These are phyloP conservation scores for Trichosanthes cucumerina DNA, from an alignment of 306 rosid genomes.

Conservation along the genomic window DNA sequence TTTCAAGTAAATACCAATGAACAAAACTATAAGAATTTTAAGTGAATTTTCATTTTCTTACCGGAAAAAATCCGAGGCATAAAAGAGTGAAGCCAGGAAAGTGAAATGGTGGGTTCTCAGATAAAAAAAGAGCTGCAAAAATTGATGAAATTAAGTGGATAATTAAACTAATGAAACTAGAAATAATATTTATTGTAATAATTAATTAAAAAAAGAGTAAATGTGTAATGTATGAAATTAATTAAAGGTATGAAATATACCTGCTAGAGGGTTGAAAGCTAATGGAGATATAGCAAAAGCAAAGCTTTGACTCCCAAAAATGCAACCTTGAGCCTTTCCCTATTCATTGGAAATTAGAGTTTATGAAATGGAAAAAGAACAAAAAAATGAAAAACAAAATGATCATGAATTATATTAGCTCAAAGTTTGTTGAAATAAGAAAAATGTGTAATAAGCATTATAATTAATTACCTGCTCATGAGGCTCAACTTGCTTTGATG, in stretches of 20 bases:
- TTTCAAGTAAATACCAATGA: neutral
- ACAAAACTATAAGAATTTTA: neutral
- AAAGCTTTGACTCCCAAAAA: conserved; percentile 58
- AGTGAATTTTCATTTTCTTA: conserved; percentile 14
- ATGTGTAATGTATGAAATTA: too few relatives aligned
- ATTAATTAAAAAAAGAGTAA: too few relatives aligned
- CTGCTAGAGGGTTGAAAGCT: conserved; percentile 68
- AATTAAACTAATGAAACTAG: too few relatives aligned
- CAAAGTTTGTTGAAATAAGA: too few relatives aligned
- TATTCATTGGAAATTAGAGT: conserved; percentile 7
- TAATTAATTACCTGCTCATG: conserved; percentile 74
- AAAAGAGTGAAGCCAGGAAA: conserved; percentile 79
- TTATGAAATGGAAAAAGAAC: neutral
- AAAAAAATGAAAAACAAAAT: too few relatives aligned
- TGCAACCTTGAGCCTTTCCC: conserved; percentile 91
- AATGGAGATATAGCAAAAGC: conserved; percentile 69
- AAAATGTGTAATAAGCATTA: neutral
- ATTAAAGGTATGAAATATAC: too few relatives aligned
- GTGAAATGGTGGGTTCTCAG: conserved; percentile 62
- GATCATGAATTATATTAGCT: too few relatives aligned
- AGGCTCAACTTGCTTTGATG: conserved; percentile 70
- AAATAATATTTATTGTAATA: too few relatives aligned
- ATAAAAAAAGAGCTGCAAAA: conserved; percentile 61
- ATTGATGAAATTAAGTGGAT: neutral
- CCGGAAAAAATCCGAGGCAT: conserved; percentile 52